Evolutionary conservation across 1,284 basidiomycete species (phyloP).

Genomic region (Puccinia brachypodii): DNA sequence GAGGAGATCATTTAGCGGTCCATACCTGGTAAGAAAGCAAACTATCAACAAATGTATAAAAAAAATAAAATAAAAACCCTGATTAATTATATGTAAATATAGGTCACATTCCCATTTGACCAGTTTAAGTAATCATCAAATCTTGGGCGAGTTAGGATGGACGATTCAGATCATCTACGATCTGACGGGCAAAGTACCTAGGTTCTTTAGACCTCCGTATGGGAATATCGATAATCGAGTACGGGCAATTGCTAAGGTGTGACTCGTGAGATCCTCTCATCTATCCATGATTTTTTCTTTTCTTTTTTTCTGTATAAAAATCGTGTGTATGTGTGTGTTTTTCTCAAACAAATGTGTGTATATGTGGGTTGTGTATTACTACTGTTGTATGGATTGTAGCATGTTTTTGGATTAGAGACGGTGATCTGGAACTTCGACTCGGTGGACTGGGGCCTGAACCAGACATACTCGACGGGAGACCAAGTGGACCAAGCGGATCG

Average conservation of each 20-base stretch:
- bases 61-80: background rate
- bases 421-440: constrained; percentile 47
- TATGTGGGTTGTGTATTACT: background rate
- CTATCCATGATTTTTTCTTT: background rate
- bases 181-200: constrained; percentile 39
- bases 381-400: background rate
- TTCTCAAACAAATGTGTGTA: no score
- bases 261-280: background rate
- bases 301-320: background rate
- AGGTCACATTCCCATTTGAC: constrained; percentile 46
- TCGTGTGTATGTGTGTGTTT: no score
- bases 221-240: constrained; percentile 47
- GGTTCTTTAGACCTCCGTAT: constrained; percentile 39
- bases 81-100: no score
- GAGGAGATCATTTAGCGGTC: constrained; percentile 43
- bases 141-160: constrained; percentile 48
- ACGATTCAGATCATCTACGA: constrained; percentile 45
- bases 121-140: background rate
- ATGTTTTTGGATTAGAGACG: constrained; percentile 46
- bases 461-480: constrained; percentile 43
- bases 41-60: background rate
- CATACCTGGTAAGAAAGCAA: constrained; percentile 35
- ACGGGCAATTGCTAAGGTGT: constrained; percentile 43
- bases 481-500: constrained; percentile 21
- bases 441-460: constrained; percentile 42